phyloP scores from a whole-genome alignment of 1,284 basidiomycete genomes.

The Ustilago tritici region DNA sequence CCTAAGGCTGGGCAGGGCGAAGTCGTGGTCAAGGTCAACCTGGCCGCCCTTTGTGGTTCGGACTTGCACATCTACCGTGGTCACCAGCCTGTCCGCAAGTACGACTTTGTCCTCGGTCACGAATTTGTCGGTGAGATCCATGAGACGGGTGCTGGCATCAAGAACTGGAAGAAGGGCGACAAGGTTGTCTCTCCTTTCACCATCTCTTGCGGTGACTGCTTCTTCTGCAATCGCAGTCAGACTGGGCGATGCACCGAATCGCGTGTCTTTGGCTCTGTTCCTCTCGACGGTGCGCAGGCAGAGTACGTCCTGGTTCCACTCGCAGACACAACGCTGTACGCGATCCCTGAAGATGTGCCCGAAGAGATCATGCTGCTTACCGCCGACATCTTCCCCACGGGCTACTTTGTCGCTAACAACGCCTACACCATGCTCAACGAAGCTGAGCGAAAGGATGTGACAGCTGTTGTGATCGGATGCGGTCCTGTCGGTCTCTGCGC shows the following conservation, averaged over 20 bases:
- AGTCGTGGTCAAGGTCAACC: slow-evolving; percentile 62
- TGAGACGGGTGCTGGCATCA: slow-evolving; percentile 78
- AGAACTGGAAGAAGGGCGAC: slow-evolving; percentile 79
- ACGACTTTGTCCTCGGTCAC: slow-evolving; percentile 75
- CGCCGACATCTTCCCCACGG: slow-evolving; percentile 75
- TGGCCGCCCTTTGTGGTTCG: slow-evolving; percentile 80
- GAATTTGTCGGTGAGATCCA: slow-evolving; percentile 85
- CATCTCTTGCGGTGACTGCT: slow-evolving; percentile 75
- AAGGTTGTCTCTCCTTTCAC: slow-evolving; percentile 90
- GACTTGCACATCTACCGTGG: slow-evolving; percentile 76
- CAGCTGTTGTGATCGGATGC: slow-evolving; percentile 68
- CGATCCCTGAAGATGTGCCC: slow-evolving; percentile 73
- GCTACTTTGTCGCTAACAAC: slow-evolving; percentile 79
- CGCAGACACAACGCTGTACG: slow-evolving; percentile 83
- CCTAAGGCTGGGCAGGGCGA: slow-evolving; percentile 57
- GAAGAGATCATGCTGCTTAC: slow-evolving; percentile 73
- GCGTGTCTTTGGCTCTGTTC: slow-evolving; percentile 79
- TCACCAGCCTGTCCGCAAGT: slow-evolving; percentile 53
- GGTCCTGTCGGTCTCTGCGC: slow-evolving; percentile 72
- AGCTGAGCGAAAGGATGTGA: slow-evolving; percentile 53
- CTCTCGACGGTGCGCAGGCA: slow-evolving; percentile 84
- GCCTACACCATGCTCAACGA: slow-evolving; percentile 70
- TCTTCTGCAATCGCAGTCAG: slow-evolving; percentile 79
- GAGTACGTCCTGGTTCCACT: slow-evolving; percentile 83
- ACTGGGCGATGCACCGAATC: slow-evolving; percentile 81